Evolutionary conservation across 495 filamentous ascomycete genomes (phyloP).

Genomic region (Trichoderma asperelloides): DNA sequence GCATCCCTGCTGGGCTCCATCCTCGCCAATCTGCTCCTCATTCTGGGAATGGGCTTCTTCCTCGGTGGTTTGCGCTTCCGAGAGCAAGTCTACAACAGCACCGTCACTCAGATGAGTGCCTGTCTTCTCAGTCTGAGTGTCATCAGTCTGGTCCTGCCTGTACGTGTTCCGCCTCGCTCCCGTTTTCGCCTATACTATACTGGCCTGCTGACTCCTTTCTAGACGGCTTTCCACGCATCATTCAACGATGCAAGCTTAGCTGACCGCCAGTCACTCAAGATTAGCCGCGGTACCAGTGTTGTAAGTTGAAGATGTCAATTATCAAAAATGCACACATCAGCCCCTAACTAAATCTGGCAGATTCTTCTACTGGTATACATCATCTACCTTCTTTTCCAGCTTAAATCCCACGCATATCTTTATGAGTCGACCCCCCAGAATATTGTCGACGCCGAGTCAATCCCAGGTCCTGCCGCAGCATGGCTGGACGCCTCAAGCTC

Average conservation of each 20-base stretch:
- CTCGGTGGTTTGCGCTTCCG: conserved; percentile 78
- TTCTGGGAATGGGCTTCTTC: conserved; percentile 84
- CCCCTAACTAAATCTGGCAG: conserved; percentile 21
- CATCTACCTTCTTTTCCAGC: conserved; percentile 80
- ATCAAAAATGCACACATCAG: background rate
- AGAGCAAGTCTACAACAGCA: conserved; percentile 93
- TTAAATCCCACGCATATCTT: conserved; percentile 86
- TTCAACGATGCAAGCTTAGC: conserved; percentile 56
- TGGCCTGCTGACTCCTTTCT: conserved; percentile 8
- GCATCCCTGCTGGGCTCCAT: conserved; percentile 83
- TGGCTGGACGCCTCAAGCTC: conserved; percentile 63
- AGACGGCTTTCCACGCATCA: conserved; percentile 88
- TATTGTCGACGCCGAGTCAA: conserved; percentile 80
- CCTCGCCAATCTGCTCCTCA: conserved; percentile 76
- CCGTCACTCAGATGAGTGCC: conserved; percentile 90
- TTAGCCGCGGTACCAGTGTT: conserved; percentile 87
- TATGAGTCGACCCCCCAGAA: conserved; percentile 85
- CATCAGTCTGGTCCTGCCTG: conserved; percentile 71
- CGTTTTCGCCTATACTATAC: background rate
- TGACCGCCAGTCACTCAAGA: conserved; percentile 61
- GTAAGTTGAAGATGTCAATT: conserved; percentile 32
- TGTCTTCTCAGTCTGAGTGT: conserved; percentile 85
- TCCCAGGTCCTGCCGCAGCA: conserved; percentile 73
- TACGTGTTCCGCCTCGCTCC: conserved; percentile 23
- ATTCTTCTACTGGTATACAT: conserved; percentile 76